Conservation (phyloP, 805 yeast species). For the Deakozyma indianensis region DNA sequence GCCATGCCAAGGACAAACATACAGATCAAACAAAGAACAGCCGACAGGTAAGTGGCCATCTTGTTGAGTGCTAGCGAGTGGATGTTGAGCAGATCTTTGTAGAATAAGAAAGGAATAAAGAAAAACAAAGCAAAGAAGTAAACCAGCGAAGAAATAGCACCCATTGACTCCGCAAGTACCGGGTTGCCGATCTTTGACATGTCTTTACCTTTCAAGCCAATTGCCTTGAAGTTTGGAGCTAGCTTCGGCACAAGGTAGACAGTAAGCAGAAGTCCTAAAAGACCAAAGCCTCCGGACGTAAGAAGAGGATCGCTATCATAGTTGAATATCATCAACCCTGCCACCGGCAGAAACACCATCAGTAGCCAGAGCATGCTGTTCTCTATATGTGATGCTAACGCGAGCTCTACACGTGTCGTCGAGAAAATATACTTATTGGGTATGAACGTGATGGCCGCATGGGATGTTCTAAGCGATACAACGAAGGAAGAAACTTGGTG, state of each 20-base stretch:
- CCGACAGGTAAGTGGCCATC: slow-evolving; percentile 75
- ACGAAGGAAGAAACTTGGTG: too few relatives aligned
- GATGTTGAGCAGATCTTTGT: slow-evolving; percentile 62
- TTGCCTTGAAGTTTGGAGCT: slow-evolving; percentile 49
- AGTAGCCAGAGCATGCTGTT: neutral
- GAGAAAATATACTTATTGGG: too few relatives aligned
- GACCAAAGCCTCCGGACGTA: slow-evolving; percentile 51
- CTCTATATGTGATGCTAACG: slow-evolving; percentile 2
- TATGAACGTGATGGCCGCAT: too few relatives aligned
- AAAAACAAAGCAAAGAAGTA: slow-evolving; percentile 70
- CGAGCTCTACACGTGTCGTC: too few relatives aligned
- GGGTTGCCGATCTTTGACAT: slow-evolving; percentile 64
- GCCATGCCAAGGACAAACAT: slow-evolving; percentile 78
- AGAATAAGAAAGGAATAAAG: slow-evolving; percentile 79
- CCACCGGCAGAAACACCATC: neutral
- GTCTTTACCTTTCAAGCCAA: slow-evolving; percentile 81
- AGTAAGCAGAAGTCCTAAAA: slow-evolving; percentile 52
- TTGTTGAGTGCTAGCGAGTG: slow-evolving; percentile 37
- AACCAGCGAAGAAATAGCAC: slow-evolving; percentile 74
- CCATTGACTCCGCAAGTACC: slow-evolving; percentile 78
- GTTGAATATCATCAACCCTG: slow-evolving; percentile 11
- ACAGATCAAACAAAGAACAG: slow-evolving; percentile 67
- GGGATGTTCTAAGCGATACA: too few relatives aligned
- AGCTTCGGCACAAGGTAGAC: slow-evolving; percentile 51
- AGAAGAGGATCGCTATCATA: slow-evolving; percentile 30